Conservation (phyloP, 352 stramenopile genomes). For the Phytophthora cactorum region DNA sequence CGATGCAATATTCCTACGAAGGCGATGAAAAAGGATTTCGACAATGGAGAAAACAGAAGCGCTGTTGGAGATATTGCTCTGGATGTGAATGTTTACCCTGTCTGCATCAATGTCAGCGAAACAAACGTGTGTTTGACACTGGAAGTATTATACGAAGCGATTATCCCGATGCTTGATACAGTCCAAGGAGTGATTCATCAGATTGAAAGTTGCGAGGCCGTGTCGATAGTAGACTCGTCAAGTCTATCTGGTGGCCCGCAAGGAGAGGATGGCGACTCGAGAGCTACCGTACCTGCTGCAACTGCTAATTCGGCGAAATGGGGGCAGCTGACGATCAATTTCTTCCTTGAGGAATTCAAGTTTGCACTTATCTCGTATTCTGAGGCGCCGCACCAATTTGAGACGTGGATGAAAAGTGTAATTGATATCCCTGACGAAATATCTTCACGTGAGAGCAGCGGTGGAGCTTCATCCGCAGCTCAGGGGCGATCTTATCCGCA, state of each 20-base stretch:
- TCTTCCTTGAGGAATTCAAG: slow-evolving; percentile 57
- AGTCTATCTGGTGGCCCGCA: slow-evolving; percentile 10
- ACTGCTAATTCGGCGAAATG: slow-evolving; percentile 7
- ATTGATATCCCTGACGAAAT: slow-evolving; percentile 44
- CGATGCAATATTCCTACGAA: slow-evolving; percentile 24
- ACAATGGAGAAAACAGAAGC: background rate
- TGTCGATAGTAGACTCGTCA: slow-evolving; percentile 19
- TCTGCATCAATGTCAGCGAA: slow-evolving; percentile 57
- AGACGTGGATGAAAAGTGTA: slow-evolving; percentile 59
- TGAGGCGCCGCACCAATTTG: slow-evolving; percentile 51
- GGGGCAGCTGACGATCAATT: slow-evolving; percentile 30
- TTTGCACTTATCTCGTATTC: slow-evolving; percentile 53
- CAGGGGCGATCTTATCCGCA: slow-evolving; percentile 35
- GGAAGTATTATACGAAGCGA: slow-evolving; percentile 43
- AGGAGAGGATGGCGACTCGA: slow-evolving; percentile 9
- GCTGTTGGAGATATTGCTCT: slow-evolving; percentile 19
- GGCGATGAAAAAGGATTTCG: slow-evolving; percentile 6
- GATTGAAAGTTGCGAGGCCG: slow-evolving; percentile 21
- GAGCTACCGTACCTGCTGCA: background rate
- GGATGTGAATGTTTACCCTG: slow-evolving; percentile 39
- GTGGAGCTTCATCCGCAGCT: slow-evolving; percentile 28
- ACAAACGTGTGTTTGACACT: slow-evolving; percentile 43
- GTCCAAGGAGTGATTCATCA: slow-evolving; percentile 31
- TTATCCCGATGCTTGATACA: slow-evolving; percentile 41
- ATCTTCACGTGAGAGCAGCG: slow-evolving; percentile 43